phyloP scores from a whole-genome alignment of 352 stramenopile genomes.

The Blastocystis sp. region DNA sequence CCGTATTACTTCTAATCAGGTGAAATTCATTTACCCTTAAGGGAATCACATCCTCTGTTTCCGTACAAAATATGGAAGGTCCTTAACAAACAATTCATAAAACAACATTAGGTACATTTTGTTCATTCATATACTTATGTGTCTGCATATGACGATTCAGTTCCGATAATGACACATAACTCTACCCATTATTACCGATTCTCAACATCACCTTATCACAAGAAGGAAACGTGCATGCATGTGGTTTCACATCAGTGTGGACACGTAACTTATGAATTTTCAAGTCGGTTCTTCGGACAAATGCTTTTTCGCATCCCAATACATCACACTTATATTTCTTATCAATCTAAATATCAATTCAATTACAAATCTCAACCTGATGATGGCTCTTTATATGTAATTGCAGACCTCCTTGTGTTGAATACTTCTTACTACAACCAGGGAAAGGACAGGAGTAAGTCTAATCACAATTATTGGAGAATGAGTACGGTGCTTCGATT shows the following conservation, averaged over 20 bases:
- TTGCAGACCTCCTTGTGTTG: constrained; percentile 39
- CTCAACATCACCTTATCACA: constrained; percentile 29
- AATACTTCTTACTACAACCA: constrained; percentile 58
- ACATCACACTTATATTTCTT: constrained; percentile 62
- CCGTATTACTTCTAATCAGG: no score
- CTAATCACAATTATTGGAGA: neutral
- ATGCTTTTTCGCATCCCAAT: constrained; percentile 41
- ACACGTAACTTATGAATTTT: constrained; percentile 59
- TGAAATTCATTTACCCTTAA: no score
- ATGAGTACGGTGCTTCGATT: constrained; percentile 35
- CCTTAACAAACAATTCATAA: no score
- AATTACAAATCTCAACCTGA: neutral
- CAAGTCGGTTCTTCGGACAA: constrained; percentile 56
- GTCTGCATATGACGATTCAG: constrained; percentile 54
- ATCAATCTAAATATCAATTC: neutral
- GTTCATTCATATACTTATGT: constrained; percentile 39
- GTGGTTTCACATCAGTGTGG: constrained; percentile 43
- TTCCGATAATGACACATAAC: constrained; percentile 46
- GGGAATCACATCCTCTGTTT: no score
- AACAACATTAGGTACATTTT: neutral
- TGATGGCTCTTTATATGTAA: constrained; percentile 59
- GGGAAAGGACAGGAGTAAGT: constrained; percentile 2
- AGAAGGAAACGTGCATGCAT: constrained; percentile 23
- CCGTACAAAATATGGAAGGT: no score
- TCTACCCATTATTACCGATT: neutral